Evolutionary conservation across 768 basidiomycete species (phyloP).

Genomic region (Boletus sp.): DNA sequence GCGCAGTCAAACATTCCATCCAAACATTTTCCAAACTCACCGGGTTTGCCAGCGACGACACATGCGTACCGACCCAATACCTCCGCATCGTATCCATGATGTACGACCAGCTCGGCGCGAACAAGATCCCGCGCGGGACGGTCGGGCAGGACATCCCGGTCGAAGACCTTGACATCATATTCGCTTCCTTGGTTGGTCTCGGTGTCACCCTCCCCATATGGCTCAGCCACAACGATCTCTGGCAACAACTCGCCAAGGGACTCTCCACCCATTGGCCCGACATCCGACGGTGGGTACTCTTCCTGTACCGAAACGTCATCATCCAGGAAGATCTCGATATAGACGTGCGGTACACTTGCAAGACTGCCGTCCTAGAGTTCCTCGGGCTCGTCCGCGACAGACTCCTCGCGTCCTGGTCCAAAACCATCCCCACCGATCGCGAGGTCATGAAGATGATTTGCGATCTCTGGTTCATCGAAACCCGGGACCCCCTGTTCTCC

Average conservation of each 20-base stretch:
- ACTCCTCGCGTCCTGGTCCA: slow-evolving; percentile 27
- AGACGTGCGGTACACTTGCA: slow-evolving; percentile 19
- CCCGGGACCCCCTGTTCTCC: slow-evolving; percentile 20
- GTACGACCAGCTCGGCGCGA: slow-evolving; percentile 19
- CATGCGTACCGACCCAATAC: slow-evolving; percentile 22
- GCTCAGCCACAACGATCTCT: slow-evolving; percentile 15
- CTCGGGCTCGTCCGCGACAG: slow-evolving; percentile 26
- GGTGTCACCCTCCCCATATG: slow-evolving; percentile 25
- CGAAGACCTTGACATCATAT: slow-evolving; percentile 10
- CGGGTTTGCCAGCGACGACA: slow-evolving; percentile 5
- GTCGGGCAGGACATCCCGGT: slow-evolving; percentile 1
- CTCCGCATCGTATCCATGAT: slow-evolving; percentile 19
- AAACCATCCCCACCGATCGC: slow-evolving; percentile 19
- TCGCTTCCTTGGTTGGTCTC: slow-evolving; percentile 16
- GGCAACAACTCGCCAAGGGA: slow-evolving; percentile 10
- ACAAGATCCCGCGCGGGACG: slow-evolving; percentile 17
- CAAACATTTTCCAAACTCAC: slow-evolving; percentile 14
- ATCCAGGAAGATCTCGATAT: slow-evolving; percentile 1
- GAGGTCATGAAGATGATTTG: slow-evolving; percentile 28
- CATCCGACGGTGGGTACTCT: slow-evolving; percentile 28
- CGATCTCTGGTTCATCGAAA: slow-evolving; percentile 28
- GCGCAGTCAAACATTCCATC: slow-evolving; percentile 9
- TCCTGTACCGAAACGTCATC: slow-evolving; percentile 17
- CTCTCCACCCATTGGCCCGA: slow-evolving; percentile 21
- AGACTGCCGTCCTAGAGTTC: slow-evolving; percentile 25